phyloP scores from a whole-genome alignment of 1,284 basidiomycete species.

The Dichomitus squalens region DNA sequence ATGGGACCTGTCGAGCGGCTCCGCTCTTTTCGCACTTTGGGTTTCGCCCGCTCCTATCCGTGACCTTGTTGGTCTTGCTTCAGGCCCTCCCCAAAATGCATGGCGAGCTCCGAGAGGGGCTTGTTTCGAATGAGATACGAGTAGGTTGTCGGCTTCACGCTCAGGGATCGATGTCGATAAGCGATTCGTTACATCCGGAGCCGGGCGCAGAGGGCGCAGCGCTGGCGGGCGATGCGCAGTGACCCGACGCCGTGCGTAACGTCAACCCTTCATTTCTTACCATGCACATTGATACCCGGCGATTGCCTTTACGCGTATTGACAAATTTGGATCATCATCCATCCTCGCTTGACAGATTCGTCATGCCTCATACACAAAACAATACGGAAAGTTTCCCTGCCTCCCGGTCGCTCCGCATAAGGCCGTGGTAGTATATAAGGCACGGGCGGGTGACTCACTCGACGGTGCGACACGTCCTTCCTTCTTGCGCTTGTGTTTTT shows the following conservation, averaged over 20 bases:
- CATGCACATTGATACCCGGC: slow-evolving; percentile 16
- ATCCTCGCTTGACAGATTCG: slow-evolving; percentile 25
- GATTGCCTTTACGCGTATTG: slow-evolving; percentile 18
- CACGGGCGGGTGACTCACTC: slow-evolving; percentile 3
- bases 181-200: neutral
- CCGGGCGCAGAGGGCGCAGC: slow-evolving; percentile 10
- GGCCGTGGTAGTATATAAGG: slow-evolving; percentile 22
- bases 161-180: neutral
- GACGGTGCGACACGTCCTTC: slow-evolving; percentile 17
- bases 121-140: neutral
- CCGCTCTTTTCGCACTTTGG: slow-evolving; percentile 21
- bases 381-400: slow-evolving; percentile 22
- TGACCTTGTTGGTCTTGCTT: slow-evolving; percentile 8
- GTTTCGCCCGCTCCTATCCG: slow-evolving; percentile 6
- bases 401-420: slow-evolving; percentile 25
- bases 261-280: slow-evolving; percentile 13
- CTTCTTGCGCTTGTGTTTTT: slow-evolving; percentile 20
- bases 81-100: neutral
- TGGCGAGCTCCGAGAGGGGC: neutral
- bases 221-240: slow-evolving; percentile 5
- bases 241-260: slow-evolving; percentile 13
- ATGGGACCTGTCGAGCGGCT: slow-evolving; percentile 18
- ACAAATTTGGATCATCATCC: slow-evolving; percentile 24
- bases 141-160: slow-evolving; percentile 2
- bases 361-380: slow-evolving; percentile 23